Conservation (phyloP, 2,329 filamentous ascomycete species). For the Botryosphaeria dothidea region DNA sequence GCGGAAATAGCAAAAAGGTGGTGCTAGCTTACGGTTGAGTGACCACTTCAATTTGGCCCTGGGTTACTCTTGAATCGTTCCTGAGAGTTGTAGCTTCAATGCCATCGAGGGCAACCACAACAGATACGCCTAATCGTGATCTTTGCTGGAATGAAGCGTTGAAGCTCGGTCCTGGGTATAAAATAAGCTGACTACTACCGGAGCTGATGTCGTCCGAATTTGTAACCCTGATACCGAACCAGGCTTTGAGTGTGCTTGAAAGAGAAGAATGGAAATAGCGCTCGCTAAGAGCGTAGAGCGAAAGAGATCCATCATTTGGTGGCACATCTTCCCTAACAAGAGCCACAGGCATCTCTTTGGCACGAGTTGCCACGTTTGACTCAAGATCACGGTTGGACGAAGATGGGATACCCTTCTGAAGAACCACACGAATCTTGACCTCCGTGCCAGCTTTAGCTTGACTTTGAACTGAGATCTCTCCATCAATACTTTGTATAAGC, state of each 20-base stretch:
- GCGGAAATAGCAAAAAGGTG: no score
- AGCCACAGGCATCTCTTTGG: background rate
- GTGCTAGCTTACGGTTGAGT: slow-evolving; percentile 30
- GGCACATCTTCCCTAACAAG: no score
- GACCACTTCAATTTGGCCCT: slow-evolving; percentile 35
- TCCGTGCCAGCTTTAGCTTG: slow-evolving; percentile 34
- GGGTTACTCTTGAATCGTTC: background rate
- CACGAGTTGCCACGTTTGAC: background rate
- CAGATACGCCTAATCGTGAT: background rate
- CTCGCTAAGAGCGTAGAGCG: background rate
- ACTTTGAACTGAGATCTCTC: slow-evolving; percentile 38
- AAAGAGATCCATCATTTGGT: background rate
- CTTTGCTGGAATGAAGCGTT: background rate
- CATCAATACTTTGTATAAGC: slow-evolving; percentile 37
- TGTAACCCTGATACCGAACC: background rate
- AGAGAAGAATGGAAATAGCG: background rate
- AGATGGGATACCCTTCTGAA: background rate
- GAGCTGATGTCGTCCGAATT: background rate
- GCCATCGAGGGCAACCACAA: background rate
- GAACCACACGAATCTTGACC: background rate
- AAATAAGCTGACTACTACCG: background rate
- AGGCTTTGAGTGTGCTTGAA: background rate
- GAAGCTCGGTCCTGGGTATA: background rate
- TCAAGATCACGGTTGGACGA: background rate
- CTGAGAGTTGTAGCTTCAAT: background rate